Base-by-base conservation (phyloP, 2,329 filamentous ascomycete species). In the Elsinoe ampelina region DNA sequence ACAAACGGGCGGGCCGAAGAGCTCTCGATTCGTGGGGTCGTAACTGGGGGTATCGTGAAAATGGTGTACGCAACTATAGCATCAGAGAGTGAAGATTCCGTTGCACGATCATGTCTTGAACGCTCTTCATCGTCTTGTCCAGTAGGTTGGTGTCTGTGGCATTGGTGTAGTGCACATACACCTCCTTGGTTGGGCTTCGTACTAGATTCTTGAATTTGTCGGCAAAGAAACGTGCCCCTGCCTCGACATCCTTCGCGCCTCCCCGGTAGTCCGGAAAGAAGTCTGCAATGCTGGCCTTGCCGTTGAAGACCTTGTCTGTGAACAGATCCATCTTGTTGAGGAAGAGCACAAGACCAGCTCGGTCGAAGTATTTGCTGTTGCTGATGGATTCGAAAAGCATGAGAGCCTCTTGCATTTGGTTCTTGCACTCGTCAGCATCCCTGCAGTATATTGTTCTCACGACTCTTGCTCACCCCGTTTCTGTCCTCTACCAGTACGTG, bases 401-500 rank as follows among this genome's bases (percentile, higher is more conserved):
- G 58, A 86, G 73, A 10, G 83, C 83, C 72, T 86, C 83, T 71
- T 86, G 83, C 83, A 86, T 86, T 72, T 83, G 81, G 74, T 86
- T 86, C 70, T 93, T 93, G 65, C 4, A 65, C 5, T 19, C 7
- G 34, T 19, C 19, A 41, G 45, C 57, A 17, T 50, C 34, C 48
- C 6, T 35, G 19, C 5, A 30, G 22, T 30, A 5, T 32, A 26
- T 32, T 32, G 10, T 26, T 13, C n/a, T 13, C 5, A 10, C 6
- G 2, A 2, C 10, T 70, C 88, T 0, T 88, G 30, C 58, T 60
- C 30, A 60, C 59, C 38, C 59, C 59, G 22, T 60, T 95, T 79
- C 95, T 91, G 69, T 96, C 91, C 71, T 96, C 91, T 71, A 96
- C 95, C 45, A 96, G 81, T 60, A 95, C 79, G 76, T 95, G 91